Percentiles rank a stretch among this genome's conserved stretches.
Conservation (phyloP, 257 asterid species). For the Sherardia arvensis region DNA sequence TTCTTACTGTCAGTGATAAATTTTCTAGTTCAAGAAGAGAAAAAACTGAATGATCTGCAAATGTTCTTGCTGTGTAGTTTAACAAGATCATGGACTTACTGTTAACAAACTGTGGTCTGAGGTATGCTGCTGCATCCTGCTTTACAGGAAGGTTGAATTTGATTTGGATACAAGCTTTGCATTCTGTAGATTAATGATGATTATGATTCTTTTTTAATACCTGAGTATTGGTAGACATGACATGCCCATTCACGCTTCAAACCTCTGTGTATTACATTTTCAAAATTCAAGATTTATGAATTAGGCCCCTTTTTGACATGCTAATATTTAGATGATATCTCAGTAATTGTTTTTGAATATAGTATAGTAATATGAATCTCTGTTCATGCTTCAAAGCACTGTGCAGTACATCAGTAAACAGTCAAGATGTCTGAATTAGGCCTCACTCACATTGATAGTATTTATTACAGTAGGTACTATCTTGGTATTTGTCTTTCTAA, state of each 20-base stretch:
- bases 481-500: background rate
- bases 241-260: background rate
- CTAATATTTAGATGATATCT: background rate
- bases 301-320: background rate
- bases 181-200: background rate
- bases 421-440: background rate
- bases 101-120: background rate
- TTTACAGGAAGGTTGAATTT: background rate
- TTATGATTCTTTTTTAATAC: too few relatives aligned
- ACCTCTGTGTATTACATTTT: background rate
- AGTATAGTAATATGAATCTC: background rate
- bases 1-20: background rate
- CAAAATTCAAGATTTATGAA: background rate
- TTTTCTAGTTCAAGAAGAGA: too few relatives aligned
- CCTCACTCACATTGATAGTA: background rate
- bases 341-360: background rate
- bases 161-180: background rate
- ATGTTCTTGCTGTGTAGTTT: background rate
- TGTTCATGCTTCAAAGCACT: background rate
- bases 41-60: conserved; percentile 3
- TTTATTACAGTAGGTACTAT: background rate
- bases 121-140: background rate
- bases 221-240: background rate
- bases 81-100: conserved; percentile 1
- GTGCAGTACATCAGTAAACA: background rate